Conservation (phyloP, 768 basidiomycete species). For the Hypsizygus marmoreus region DNA sequence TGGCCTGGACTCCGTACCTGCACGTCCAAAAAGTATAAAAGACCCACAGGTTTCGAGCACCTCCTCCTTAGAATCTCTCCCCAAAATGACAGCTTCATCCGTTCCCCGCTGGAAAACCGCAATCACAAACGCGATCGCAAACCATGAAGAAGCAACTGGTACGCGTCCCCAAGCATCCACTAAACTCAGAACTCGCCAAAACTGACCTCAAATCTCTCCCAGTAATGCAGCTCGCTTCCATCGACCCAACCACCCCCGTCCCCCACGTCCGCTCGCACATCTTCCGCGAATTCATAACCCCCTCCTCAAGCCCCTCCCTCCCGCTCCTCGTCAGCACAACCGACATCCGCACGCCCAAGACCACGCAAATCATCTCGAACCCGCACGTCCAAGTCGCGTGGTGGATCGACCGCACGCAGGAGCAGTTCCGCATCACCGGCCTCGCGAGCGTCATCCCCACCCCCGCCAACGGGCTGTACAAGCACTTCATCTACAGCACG, state of each 20-base stretch:
- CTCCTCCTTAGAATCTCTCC: too few relatives aligned
- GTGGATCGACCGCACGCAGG: constrained; percentile 68
- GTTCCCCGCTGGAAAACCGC: constrained; percentile 50
- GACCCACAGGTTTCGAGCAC: too few relatives aligned
- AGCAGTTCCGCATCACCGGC: constrained; percentile 77
- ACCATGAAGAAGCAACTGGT: constrained; percentile 43
- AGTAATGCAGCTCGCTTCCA: constrained; percentile 67
- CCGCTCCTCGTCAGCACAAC: constrained; percentile 71
- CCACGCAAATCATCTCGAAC: constrained; percentile 51
- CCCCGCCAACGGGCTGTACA: constrained; percentile 38
- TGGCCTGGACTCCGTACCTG: too few relatives aligned
- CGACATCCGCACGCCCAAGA: constrained; percentile 74
- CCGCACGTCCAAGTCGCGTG: constrained; percentile 64
- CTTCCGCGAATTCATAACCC: constrained; percentile 58
- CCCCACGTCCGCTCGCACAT: constrained; percentile 70
- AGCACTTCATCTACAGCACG: constrained; percentile 30
- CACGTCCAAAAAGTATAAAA: too few relatives aligned
- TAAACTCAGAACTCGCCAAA: neutral
- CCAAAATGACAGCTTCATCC: constrained; percentile 18
- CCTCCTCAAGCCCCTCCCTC: constrained; percentile 40
- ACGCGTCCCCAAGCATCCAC: constrained; percentile 10
- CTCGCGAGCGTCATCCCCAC: constrained; percentile 56
- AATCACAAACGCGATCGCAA: constrained; percentile 42
- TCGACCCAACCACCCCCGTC: constrained; percentile 39
- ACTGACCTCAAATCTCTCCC: neutral